These are phyloP conservation scores for Ganoderma boninense DNA, from an alignment of 1,284 basidiomycete genomes.

Conservation along the genomic window DNA sequence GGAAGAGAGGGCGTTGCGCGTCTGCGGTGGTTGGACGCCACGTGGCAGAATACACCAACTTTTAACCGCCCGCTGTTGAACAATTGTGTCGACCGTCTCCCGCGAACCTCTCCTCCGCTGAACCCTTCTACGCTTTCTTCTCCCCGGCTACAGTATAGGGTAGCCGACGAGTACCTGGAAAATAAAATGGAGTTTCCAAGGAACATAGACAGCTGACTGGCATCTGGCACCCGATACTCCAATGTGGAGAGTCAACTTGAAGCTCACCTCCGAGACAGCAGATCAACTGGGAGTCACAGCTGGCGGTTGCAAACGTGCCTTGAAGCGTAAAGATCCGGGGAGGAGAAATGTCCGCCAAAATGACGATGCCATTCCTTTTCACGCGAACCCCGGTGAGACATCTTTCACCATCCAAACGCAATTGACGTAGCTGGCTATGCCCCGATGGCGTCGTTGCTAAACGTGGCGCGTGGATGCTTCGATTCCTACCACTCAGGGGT, in stretches of 20 bases:
- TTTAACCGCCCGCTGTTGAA: neutral
- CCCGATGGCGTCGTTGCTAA: too few relatives aligned
- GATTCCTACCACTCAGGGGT: neutral
- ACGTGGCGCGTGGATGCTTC: neutral
- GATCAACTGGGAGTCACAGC: too few relatives aligned
- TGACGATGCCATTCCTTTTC: neutral
- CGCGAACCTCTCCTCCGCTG: neutral
- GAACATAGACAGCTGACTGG: neutral
- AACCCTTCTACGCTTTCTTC: neutral
- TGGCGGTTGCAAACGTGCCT: too few relatives aligned
- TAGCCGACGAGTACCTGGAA: too few relatives aligned
- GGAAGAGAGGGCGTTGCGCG: neutral
- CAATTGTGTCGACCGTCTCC: too few relatives aligned
- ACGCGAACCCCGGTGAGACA: neutral
- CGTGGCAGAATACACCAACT: neutral
- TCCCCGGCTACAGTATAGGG: neutral
- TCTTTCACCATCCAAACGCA: neutral
- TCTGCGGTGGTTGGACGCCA: neutral
- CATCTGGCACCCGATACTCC: too few relatives aligned
- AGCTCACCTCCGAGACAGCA: too few relatives aligned
- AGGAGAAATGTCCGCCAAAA: too few relatives aligned
- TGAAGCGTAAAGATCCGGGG: too few relatives aligned
- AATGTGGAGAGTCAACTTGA: too few relatives aligned
- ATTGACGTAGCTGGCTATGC: neutral
- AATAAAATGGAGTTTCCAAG: neutral